Base-by-base conservation (phyloP, 2,329 filamentous ascomycete genomes). In the Trichoderma polysporum region DNA sequence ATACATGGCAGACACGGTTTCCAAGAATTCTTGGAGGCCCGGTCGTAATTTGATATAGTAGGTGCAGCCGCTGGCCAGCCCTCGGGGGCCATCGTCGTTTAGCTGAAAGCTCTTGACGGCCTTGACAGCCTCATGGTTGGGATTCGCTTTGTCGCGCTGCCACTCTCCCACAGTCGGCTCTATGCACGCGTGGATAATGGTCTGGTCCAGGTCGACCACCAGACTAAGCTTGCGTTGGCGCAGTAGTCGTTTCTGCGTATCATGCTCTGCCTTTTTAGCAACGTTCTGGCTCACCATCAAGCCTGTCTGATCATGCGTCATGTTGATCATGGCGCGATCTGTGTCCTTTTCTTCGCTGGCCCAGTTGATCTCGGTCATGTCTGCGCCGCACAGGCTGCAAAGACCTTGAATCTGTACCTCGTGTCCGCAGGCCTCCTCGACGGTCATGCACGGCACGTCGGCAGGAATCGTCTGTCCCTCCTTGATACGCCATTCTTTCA, bases 21-120 rank as follows among this genome's bases (percentile, higher is more conserved):
- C 84, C 57, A 99, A 83, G 75, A 99, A 99, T 49, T 90, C 86
- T 69, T 88, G 84, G 59, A 98, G 81, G 2, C 94, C 93, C 0
- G 95, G 95, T 39, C 95, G 92, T 81, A 97, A 88, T 82, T 99
- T 99, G 82, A 99, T 97, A 79, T 98, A 99, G 79, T 99, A 99
- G 86, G 91, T 97, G 76, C 91, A 94, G n/a, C 89, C 90, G 56
- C 87, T 85, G 17, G 85, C 82, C 2, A 86, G 81, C 69, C 90
- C 90, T 27, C 89, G 86, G 2, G 90, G 90, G 0, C 90, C 91
- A 73, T 97, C 93, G 70, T 99, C 94, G 50, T 90, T 86, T 47
- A 99, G 86, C 80, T 97, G 92, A 76, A 99, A 99, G 69, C 88
- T 88, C 73, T 88, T 85, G 45, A 99, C 94, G 69, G 97, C 91